Evolutionary conservation across 257 asterid genomes (phyloP), one percentile per base, ranked within the genome.

Genomic region (Leptodermis oblonga): DNA sequence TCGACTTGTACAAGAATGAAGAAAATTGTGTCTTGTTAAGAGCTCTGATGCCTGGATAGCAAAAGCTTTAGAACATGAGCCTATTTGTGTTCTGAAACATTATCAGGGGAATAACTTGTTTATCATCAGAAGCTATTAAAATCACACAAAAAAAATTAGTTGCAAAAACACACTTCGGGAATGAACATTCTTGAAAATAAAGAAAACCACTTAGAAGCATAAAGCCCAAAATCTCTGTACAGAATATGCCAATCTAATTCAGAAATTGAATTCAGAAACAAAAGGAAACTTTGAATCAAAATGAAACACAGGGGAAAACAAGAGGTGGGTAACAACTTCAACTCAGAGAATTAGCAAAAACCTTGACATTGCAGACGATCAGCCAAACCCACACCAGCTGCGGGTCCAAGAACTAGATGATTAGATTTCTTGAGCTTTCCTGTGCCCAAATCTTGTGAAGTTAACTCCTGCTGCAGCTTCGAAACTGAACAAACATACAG

Each of bases 331-430:
- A 54, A 53, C 31, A 39, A 26, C 26, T 23, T 18, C 26, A 28
- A 52, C 78, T 28, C 48, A 60, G 13, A 39, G 26, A 39, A 34
- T 22, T 2, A 52, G 22, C 13, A 15, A 43, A 72, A 64, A 90
- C 98, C 96, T 86, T 70, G 77, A 86, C 98, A 92, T 28, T 92
- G 98, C 79, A 90, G 73, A 59, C 96, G 98, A 76, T 86, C 90
- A 41, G 81, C 74, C 73, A 84, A 65, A 23, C 97, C 92, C 80
- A 88, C 83, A 48, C 97, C 97, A 3, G 96, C 87, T 70, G 96
- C 96, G 71, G 95, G 91, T 68, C 96, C 99, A 51, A 87, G 85
- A 74, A 87, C 72, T 59, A 90, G 81, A 85, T 70, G 96, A 83
- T 86, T 90, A 20, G 71, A 75, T 66, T 93, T 93, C 77, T 81